phyloP scores from a whole-genome alignment of 768 basidiomycete species.

The Boletus rex-veris region DNA sequence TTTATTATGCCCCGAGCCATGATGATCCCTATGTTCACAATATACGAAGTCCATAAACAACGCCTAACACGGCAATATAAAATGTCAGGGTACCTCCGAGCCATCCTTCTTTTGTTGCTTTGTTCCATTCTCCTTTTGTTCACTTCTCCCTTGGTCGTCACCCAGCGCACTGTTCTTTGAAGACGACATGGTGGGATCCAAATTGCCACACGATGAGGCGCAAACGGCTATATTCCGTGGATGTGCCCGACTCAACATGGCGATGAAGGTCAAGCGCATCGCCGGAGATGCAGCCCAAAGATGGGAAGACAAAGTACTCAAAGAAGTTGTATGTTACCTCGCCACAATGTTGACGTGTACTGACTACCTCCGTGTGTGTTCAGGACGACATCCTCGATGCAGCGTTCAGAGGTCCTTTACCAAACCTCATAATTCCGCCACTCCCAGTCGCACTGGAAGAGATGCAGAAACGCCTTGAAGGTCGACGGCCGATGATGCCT shows the following conservation, averaged over 20 bases:
- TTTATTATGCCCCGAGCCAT: no score
- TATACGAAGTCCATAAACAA: not conserved
- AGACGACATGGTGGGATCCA: no score
- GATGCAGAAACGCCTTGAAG: not conserved
- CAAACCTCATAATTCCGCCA: conserved; percentile 1
- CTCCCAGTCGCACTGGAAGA: conserved; percentile 4
- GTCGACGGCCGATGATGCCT: not conserved
- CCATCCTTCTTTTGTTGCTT: no score
- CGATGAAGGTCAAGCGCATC: not conserved
- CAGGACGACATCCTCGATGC: not conserved
- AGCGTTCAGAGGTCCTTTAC: not conserved
- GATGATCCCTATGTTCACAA: no score
- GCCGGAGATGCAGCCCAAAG: not conserved
- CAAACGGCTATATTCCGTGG: not conserved
- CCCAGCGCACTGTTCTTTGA: no score
- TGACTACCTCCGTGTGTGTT: no score
- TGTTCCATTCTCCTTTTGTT: no score
- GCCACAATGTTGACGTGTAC: no score
- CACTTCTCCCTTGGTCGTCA: no score
- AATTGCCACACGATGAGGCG: not conserved
- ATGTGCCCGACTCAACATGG: conserved; percentile 1
- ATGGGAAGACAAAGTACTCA: conserved; percentile 4
- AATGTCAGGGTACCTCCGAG: no score
- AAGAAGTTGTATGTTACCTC: conserved; percentile 6
- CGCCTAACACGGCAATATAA: not conserved